Base-by-base conservation (phyloP, 2,329 filamentous ascomycete genomes). In the Xylaria sp. region DNA sequence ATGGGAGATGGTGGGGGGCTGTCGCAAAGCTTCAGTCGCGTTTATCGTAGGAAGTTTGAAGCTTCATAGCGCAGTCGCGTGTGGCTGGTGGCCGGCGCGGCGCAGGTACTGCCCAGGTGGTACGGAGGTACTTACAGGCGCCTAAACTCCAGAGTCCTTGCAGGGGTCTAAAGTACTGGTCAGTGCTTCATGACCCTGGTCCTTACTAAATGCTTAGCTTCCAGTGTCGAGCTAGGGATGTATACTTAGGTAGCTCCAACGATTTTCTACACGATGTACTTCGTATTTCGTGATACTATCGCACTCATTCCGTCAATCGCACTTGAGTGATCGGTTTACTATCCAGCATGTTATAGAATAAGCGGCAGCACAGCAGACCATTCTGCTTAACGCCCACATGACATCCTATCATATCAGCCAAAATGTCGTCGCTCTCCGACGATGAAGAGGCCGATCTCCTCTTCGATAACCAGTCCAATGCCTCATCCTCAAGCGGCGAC, bases 401-500 rank as follows among this genome's bases (percentile, higher is more conserved):
- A 46, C 20, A 13, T 13, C 23, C 4, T 48, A 1, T 13, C 31
- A 25, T 7, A 37, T 6, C 34, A 5, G 34, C 23, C 39, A 66
- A 62, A 8, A 78, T 77, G 76, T 77, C 76, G 13, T 54, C 75
- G 9, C 67, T 74, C 20, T 75, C 74, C 13, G 77, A 76, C 55
- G 74, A 76, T 41, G 74, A 76, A 12, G 71, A 73, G 12, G 41
- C 9, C 25, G 74, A 76, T 54, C 69, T 71, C 63, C 66, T 75
- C 70, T 78, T 72, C 37, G 77, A 79, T 62, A 73, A 72, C 63
- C 77, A 74, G 41, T 77, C 76, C 65, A 75, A 74, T 41, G 67
- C 71, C 46, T 78, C 76, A 2, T 76, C 75, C 56, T 76, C 74
- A 7, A 77, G 78, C 68, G 75, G 77, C 55, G 74, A 79, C 31